Percentiles rank a stretch among this genome's conserved stretches.
Conservation (phyloP, 2,329 filamentous ascomycete genomes). For the Fusarium devonianum region DNA sequence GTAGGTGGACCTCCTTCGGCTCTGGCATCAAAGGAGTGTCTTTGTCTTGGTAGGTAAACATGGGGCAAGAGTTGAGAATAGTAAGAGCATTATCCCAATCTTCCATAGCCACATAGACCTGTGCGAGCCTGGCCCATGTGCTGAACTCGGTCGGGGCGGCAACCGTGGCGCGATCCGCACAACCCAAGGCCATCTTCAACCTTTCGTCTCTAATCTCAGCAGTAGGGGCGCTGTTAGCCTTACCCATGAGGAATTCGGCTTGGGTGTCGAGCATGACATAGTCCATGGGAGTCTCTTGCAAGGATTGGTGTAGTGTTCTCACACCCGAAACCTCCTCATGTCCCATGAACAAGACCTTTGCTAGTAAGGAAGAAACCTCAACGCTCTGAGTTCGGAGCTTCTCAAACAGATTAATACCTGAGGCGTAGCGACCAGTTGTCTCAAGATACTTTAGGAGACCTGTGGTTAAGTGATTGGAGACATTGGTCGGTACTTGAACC, state of each 20-base stretch:
- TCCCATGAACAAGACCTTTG: constrained; percentile 90
- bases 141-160: constrained; percentile 96
- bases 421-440: constrained; percentile 92
- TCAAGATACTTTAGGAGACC: constrained; percentile 93
- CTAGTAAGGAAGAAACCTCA: constrained; percentile 91
- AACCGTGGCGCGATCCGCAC: constrained; percentile 92
- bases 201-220: constrained; percentile 69
- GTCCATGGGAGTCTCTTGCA: constrained; percentile 95
- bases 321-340: constrained; percentile 98
- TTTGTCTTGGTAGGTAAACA: constrained; percentile 99
- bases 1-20: constrained; percentile 85
- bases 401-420: constrained; percentile 96
- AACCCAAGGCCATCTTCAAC: constrained; percentile 85
- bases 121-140: constrained; percentile 92
- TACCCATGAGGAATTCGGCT: constrained; percentile 87
- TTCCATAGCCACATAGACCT: constrained; percentile 92
- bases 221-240: constrained; percentile 67
- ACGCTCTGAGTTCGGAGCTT: constrained; percentile 90
- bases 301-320: constrained; percentile 82
- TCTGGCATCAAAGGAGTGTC: constrained; percentile 95
- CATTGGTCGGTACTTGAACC: constrained; percentile 95
- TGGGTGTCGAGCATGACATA: constrained; percentile 96
- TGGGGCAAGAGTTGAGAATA: constrained; percentile 96
- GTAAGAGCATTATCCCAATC: constrained; percentile 96
- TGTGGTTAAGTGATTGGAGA: constrained; percentile 94